A percentile compares a stretch with the other conserved stretches of the same genome.
phyloP scores from a whole-genome alignment of 768 basidiomycete genomes.

The Termitomyces titanicus region DNA sequence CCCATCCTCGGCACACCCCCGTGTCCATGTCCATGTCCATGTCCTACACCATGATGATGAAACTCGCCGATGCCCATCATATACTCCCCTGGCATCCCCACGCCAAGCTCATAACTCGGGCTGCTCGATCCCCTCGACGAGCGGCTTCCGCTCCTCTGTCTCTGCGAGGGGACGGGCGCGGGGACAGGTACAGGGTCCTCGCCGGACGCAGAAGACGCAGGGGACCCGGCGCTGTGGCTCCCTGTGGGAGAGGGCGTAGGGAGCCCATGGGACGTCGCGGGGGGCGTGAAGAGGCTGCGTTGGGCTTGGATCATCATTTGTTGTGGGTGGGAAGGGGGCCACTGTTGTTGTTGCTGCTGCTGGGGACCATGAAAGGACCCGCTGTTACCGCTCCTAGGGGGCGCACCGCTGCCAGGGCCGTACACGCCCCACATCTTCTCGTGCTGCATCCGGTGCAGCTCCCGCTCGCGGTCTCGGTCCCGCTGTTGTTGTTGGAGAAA shows the following conservation, averaged over 20 bases:
- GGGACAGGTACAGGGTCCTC: too few relatives aligned
- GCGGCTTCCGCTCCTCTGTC: too few relatives aligned
- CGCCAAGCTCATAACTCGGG: conserved; percentile 18
- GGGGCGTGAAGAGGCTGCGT: conserved; percentile 37
- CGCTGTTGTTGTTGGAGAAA: conserved; percentile 10
- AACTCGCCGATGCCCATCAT: conserved; percentile 1
- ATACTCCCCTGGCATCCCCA: background rate
- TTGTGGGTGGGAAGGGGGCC: background rate
- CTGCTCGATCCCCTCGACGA: conserved; percentile 9
- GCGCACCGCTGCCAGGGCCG: conserved; percentile 11
- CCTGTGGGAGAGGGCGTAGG: conserved; percentile 19
- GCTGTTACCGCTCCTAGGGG: background rate
- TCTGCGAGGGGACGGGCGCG: background rate
- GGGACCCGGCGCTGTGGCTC: conserved; percentile 4
- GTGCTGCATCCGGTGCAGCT: conserved; percentile 12
- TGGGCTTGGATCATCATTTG: conserved; percentile 27
- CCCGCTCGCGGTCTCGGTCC: conserved; percentile 9
- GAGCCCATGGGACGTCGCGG: conserved; percentile 35
- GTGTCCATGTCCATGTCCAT: conserved; percentile 1
- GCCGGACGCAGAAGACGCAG: conserved; percentile 2
- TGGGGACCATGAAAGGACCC: background rate
- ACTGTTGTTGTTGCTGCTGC: conserved; percentile 10
- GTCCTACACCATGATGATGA: background rate
- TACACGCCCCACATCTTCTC: conserved; percentile 29
- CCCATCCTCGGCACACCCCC: conserved; percentile 14